Base-by-base conservation (phyloP, 371 early-diverging fungal genomes). In the Gilbertella persicaria region DNA sequence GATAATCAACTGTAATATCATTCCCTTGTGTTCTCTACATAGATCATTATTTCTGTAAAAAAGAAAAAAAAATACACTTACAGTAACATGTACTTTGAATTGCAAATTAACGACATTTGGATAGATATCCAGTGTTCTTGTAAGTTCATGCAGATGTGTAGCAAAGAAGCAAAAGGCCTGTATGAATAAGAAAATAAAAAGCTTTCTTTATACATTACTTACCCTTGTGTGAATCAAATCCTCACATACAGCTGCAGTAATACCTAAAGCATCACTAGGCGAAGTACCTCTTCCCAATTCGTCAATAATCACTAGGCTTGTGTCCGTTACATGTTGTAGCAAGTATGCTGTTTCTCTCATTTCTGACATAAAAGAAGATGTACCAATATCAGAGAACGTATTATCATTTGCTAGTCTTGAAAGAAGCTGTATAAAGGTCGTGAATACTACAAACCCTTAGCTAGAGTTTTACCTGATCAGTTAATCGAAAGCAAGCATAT, bases 231-330 rank as follows among this genome's bases (percentile, higher is more conserved):
- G 61, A 3, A 88, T 68, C 20, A 96, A 64, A 9, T 83, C 77
- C 58, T 96, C 95, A 41, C 82, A 83, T 6, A 94, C 80, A 17
- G 95, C 92, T 53, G 78, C 80, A 6, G 94, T 78, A 9, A 96
- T 84, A 5, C 89, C 88, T 2, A 92, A 55, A 2, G 95, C 98
- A 76, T 97, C 75, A 14, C 65, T 62, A 5, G 86, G 88, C 1
- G 91, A 88, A 13, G 96, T 94, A 8, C 99, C 98, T 74, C 98
- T 70, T 5, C 99, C 99, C 12, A 99, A 84, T 71, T 99, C 99
- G 66, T 99, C 99, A 41, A 99, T 86, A 24, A 99, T 71, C 1
- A 97, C 84, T 17, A 99, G 67, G 41, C 91, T 88, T 13, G 70
- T 58, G 26, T 77, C 64, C 0, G 87, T 84, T 3, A 87, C 77